Evolutionary conservation across 2,329 filamentous ascomycete genomes (phyloP).

Genomic region (Rhynchosporium graminicola): DNA sequence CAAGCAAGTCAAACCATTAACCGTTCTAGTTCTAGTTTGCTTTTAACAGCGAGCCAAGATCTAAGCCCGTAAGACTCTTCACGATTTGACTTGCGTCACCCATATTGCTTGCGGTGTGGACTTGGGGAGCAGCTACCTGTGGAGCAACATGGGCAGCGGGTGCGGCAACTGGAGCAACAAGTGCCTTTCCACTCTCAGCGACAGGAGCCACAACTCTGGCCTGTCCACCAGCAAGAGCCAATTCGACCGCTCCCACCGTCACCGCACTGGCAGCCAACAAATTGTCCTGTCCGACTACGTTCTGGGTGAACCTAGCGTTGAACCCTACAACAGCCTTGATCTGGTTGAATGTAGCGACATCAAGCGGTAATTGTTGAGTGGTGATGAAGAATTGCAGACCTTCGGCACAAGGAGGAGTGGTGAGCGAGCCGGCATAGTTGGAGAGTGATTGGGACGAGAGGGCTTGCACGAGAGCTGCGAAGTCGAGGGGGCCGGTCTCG

Average conservation of each 20-base stretch:
- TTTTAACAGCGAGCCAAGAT: constrained; percentile 5
- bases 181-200: not conserved
- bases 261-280: constrained; percentile 12
- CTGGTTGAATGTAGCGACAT: constrained; percentile 50
- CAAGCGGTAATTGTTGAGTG: constrained; percentile 49
- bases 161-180: not conserved
- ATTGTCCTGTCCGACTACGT: constrained; percentile 26
- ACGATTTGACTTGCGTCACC: constrained; percentile 3
- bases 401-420: constrained; percentile 63
- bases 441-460: constrained; percentile 18
- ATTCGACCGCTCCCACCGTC: not conserved
- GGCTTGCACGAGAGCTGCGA: constrained; percentile 16
- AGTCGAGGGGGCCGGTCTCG: constrained; percentile 24
- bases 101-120: constrained; percentile 1
- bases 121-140: not conserved
- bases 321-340: constrained; percentile 57
- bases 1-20: not conserved
- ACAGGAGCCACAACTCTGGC: constrained; percentile 1
- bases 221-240: not conserved
- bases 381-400: constrained; percentile 56
- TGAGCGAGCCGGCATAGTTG: constrained; percentile 59
- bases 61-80: constrained; percentile 10
- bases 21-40: not conserved
- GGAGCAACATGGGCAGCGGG: not conserved
- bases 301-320: constrained; percentile 56